Conservation (phyloP, 2,329 filamentous ascomycete genomes). For the Sclerotinia glacialis region DNA sequence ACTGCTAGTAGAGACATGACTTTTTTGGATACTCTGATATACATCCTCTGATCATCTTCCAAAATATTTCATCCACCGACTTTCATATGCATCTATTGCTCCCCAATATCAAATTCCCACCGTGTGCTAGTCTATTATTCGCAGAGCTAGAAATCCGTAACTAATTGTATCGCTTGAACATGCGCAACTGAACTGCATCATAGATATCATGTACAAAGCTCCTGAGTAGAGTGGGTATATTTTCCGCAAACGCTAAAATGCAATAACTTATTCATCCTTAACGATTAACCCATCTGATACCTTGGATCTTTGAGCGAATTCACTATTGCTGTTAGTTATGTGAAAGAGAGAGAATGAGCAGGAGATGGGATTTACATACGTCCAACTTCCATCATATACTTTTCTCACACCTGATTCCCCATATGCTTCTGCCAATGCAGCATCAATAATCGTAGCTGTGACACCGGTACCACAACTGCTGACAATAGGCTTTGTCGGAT, state of each 20-base stretch:
- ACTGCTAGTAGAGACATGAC: not conserved
- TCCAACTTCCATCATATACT: constrained; percentile 97
- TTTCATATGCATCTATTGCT: constrained; percentile 1
- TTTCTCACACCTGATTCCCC: constrained; percentile 64
- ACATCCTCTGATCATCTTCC: not conserved
- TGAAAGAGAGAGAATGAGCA: not conserved
- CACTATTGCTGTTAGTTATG: constrained; percentile 43
- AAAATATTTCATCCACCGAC: not conserved
- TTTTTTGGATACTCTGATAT: not conserved
- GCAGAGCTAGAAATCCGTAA: not conserved
- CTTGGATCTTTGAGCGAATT: constrained; percentile 65
- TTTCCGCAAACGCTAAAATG: constrained; percentile 20
- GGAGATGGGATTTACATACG: constrained; percentile 57
- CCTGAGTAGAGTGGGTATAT: constrained; percentile 22
- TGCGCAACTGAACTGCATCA: constrained; percentile 1
- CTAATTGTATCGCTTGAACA: constrained; percentile 5
- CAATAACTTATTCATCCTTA: constrained; percentile 43
- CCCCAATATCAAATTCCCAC: constrained; percentile 3
- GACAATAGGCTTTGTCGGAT: constrained; percentile 77
- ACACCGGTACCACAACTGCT: constrained; percentile 91
- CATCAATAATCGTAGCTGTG: constrained; percentile 86
- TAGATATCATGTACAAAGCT: constrained; percentile 18
- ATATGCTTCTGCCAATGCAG: constrained; percentile 77
- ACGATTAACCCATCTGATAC: constrained; percentile 61
- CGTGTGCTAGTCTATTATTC: not conserved